phyloP scores from a whole-genome alignment of 768 basidiomycete species.

The Tulasnella sp. region DNA sequence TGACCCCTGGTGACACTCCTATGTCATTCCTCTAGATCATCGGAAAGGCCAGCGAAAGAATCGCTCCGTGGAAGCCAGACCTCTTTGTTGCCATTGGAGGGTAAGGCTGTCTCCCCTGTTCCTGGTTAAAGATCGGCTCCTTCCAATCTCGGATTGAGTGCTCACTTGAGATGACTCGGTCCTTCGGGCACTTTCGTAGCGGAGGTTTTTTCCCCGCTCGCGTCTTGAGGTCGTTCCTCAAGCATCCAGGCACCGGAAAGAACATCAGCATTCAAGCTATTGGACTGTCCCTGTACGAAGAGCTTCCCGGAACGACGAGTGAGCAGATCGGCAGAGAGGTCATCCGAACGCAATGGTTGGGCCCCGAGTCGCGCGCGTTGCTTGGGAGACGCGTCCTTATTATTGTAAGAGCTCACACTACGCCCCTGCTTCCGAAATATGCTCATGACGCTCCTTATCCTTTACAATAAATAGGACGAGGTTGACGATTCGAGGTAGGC shows the following conservation, averaged over 20 bases:
- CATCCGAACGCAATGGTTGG: slow-evolving; percentile 94
- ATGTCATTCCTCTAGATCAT: slow-evolving; percentile 58
- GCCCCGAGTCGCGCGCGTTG: slow-evolving; percentile 67
- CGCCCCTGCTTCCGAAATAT: background rate
- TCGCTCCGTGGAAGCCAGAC: slow-evolving; percentile 84
- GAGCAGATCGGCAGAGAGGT: slow-evolving; percentile 83
- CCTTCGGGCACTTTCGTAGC: slow-evolving; percentile 47
- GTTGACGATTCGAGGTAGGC: slow-evolving; percentile 75
- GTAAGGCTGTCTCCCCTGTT: slow-evolving; percentile 3
- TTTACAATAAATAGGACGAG: slow-evolving; percentile 63
- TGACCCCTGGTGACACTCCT: background rate
- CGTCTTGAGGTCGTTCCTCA: slow-evolving; percentile 81
- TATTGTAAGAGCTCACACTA: slow-evolving; percentile 56
- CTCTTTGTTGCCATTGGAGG: slow-evolving; percentile 80
- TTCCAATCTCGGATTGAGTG: slow-evolving; percentile 74
- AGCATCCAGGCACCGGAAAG: slow-evolving; percentile 66
- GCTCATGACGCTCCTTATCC: slow-evolving; percentile 22
- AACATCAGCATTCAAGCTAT: slow-evolving; percentile 95
- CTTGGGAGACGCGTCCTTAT: slow-evolving; percentile 82
- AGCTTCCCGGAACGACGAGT: slow-evolving; percentile 70
- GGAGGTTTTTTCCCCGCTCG: slow-evolving; percentile 68
- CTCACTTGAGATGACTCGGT: slow-evolving; percentile 25
- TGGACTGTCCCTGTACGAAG: slow-evolving; percentile 93
- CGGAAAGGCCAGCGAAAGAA: slow-evolving; percentile 62
- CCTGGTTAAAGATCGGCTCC: slow-evolving; percentile 25